These are phyloP conservation scores for Galerina marginata DNA, from an alignment of 768 basidiomycete species.

Conservation along the genomic window DNA sequence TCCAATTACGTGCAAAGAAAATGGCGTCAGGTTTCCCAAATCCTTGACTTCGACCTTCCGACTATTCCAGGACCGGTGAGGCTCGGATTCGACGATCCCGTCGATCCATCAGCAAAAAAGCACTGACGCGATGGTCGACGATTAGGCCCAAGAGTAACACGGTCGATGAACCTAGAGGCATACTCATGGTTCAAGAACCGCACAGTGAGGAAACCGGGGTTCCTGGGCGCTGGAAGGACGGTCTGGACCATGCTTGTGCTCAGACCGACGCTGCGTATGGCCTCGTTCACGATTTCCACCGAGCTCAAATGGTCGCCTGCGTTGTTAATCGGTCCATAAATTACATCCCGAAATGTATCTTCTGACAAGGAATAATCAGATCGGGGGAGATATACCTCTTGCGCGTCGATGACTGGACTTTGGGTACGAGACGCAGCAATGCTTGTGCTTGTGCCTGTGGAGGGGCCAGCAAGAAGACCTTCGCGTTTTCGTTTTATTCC, in stretches of 20 bases:
- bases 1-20: neutral
- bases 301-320: neutral
- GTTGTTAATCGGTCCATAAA: constrained; percentile 6
- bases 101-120: neutral
- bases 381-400: too few relatives aligned
- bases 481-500: too few relatives aligned
- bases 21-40: neutral
- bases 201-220: neutral
- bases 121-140: constrained; percentile 4
- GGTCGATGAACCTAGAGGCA: constrained; percentile 14
- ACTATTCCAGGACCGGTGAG: neutral
- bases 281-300: constrained; percentile 4
- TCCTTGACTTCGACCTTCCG: neutral
- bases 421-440: neutral
- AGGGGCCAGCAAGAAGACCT: too few relatives aligned
- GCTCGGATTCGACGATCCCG: too few relatives aligned
- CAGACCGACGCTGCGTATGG: constrained; percentile 8
- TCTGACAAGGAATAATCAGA: too few relatives aligned
- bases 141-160: constrained; percentile 2
- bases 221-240: neutral
- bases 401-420: too few relatives aligned
- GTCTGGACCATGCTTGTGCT: constrained; percentile 6
- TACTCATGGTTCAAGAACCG: constrained; percentile 12
- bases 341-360: neutral
- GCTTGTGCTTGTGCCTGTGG: too few relatives aligned